Evolutionary conservation across 2,329 filamentous ascomycete genomes (phyloP).

Genomic region (Lecanicillium sp.): DNA sequence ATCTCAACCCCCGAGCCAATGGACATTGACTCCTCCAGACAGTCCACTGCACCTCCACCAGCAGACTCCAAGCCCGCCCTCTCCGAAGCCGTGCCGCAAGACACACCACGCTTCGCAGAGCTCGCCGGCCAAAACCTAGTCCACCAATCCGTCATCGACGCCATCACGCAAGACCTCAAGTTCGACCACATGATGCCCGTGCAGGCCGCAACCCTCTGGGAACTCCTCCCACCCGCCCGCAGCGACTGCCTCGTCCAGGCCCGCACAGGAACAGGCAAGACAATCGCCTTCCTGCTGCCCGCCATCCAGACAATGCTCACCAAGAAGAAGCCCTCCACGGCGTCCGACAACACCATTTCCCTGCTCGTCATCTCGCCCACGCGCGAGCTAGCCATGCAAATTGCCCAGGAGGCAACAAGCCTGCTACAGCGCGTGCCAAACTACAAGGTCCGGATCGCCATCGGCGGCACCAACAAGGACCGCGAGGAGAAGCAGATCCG

Average conservation of each 20-base stretch:
- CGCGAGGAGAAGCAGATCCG: slow-evolving; percentile 63
- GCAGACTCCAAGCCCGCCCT: slow-evolving; percentile 15
- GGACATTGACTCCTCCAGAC: background rate
- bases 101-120: slow-evolving; percentile 38
- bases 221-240: slow-evolving; percentile 35
- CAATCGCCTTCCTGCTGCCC: slow-evolving; percentile 75
- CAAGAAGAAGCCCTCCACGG: slow-evolving; percentile 20
- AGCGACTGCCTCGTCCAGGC: slow-evolving; percentile 64
- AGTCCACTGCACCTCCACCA: background rate
- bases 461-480: slow-evolving; percentile 71
- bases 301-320: slow-evolving; percentile 68
- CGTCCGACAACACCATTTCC: slow-evolving; percentile 35
- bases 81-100: slow-evolving; percentile 29
- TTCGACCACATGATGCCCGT: slow-evolving; percentile 48
- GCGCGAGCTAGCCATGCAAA: slow-evolving; percentile 62
- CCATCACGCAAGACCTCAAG: slow-evolving; percentile 38
- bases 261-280: slow-evolving; percentile 84
- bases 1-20: slow-evolving; percentile 3
- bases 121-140: slow-evolving; percentile 32
- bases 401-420: slow-evolving; percentile 61
- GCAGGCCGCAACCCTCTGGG: slow-evolving; percentile 41
- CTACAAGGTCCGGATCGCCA: slow-evolving; percentile 69
- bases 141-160: slow-evolving; percentile 36
- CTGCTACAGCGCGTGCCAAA: slow-evolving; percentile 64
- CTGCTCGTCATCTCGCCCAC: slow-evolving; percentile 63